A percentile compares a stretch with the other conserved stretches of the same genome.
These are phyloP conservation scores for Chenopodium berlandieri DNA, from an alignment of 148 eudicot species.

Conservation along the genomic window DNA sequence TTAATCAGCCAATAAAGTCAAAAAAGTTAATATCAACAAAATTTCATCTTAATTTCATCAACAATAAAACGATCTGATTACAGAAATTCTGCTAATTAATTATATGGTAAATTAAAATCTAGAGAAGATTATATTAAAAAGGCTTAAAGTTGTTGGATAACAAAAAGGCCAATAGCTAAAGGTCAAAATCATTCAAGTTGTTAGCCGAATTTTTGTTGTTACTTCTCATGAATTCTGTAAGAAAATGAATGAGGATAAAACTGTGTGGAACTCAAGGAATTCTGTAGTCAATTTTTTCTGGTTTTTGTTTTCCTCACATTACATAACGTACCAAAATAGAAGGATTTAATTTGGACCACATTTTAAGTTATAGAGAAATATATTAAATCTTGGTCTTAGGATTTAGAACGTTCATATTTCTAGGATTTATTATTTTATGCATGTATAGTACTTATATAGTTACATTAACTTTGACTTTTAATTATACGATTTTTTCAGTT, in stretches of 20 bases:
- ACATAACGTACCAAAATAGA: background rate
- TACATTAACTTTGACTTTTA: too few species aligned
- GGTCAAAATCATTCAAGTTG: conserved; percentile 1
- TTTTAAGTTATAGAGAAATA: background rate
- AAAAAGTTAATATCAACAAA: too few species aligned
- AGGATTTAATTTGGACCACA: conserved; percentile 8
- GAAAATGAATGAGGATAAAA: conserved; percentile 9
- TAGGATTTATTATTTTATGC: background rate
- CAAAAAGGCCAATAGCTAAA: background rate
- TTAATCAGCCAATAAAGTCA: background rate
- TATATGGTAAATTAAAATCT: background rate
- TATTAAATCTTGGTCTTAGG: background rate
- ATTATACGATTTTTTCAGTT: too few species aligned
- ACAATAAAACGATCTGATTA: too few species aligned
- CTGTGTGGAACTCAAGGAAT: conserved; percentile 26
- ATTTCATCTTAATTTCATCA: too few species aligned
- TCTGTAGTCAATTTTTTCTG: background rate
- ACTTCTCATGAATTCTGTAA: background rate
- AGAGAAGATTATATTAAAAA: background rate
- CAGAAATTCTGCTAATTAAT: background rate
- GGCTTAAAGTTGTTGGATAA: background rate
- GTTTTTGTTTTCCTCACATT: conserved; percentile 2
- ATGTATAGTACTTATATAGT: too few species aligned
- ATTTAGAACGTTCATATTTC: background rate
- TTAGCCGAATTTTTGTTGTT: conserved; percentile 6